phyloP scores from a whole-genome alignment of 2,329 filamentous ascomycete genomes.

The Stagonosporopsis rhizophila region DNA sequence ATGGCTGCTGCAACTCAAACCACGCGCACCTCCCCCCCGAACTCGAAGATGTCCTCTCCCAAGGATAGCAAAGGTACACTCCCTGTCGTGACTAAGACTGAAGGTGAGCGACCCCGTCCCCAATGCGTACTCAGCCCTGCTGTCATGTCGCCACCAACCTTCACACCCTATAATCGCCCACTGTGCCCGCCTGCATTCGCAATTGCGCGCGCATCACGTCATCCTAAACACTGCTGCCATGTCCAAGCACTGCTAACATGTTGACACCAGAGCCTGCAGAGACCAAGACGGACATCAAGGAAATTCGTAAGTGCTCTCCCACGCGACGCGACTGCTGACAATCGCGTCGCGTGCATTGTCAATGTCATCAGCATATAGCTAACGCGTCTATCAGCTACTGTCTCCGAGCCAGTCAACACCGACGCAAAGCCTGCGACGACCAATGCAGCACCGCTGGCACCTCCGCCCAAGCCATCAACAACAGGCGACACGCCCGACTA shows the following conservation, averaged over 20 bases:
- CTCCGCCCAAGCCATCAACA: conserved; percentile 57
- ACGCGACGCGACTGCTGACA: conserved; percentile 1
- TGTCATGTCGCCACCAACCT: conserved; percentile 7
- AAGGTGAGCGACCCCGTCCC: conserved; percentile 41
- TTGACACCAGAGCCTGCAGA: conserved; percentile 35
- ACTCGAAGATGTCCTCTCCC: conserved; percentile 49
- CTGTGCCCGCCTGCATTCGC: conserved; percentile 9
- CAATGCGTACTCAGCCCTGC: conserved; percentile 7
- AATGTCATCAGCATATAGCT: conserved; percentile 22
- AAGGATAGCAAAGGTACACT: conserved; percentile 47
- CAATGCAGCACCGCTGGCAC: conserved; percentile 58
- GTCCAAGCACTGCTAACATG: conserved; percentile 29
- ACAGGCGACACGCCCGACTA: conserved; percentile 58
- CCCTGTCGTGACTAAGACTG: conserved; percentile 39
- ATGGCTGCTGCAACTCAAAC: conserved; percentile 48
- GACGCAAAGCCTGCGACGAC: conserved; percentile 48
- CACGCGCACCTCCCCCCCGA: conserved; percentile 44
- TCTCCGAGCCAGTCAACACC: conserved; percentile 28
- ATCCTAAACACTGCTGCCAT: conserved; percentile 14
- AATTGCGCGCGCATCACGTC: conserved; percentile 24
- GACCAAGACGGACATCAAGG: conserved; percentile 21
- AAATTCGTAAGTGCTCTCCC: conserved; percentile 15
- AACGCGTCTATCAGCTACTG: conserved; percentile 27
- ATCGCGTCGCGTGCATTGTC: conserved; percentile 9
- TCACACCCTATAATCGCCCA: not conserved